Evolutionary conservation across 2,329 filamentous ascomycete species (phyloP).

Genomic region (Aureobasidium leucospermi): DNA sequence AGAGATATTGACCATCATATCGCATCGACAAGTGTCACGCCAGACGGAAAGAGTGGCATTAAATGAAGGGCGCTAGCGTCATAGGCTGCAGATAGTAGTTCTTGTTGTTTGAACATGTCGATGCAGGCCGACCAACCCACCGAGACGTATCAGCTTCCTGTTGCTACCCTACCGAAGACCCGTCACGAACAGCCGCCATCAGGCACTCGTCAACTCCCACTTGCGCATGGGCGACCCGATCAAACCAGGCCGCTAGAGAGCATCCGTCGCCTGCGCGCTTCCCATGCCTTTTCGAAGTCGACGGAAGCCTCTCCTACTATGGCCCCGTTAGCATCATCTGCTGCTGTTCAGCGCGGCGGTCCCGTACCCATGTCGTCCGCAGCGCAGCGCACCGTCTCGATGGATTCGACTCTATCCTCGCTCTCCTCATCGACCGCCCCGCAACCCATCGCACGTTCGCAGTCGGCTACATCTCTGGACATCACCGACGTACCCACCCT

Average conservation of each 20-base stretch:
- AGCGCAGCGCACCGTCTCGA: slow-evolving; percentile 70
- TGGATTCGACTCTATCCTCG: slow-evolving; percentile 82
- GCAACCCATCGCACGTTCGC: slow-evolving; percentile 52
- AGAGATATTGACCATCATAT: not conserved
- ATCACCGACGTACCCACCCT: slow-evolving; percentile 70
- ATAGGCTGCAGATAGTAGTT: not conserved
- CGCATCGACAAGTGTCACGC: not conserved
- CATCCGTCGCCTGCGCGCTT: slow-evolving; percentile 1
- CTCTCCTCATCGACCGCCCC: slow-evolving; percentile 43
- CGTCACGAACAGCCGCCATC: not conserved
- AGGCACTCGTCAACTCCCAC: not conserved
- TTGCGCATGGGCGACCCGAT: not conserved
- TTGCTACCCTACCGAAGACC: not conserved
- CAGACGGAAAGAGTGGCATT: not conserved
- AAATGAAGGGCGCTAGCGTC: slow-evolving; percentile 11
- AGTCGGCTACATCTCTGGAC: slow-evolving; percentile 50
- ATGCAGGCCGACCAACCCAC: not conserved
- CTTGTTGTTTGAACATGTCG: not conserved
- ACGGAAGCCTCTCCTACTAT: not conserved
- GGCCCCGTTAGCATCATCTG: not conserved
- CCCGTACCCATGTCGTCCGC: not conserved
- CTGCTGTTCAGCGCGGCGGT: not conserved
- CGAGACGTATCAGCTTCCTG: slow-evolving; percentile 1
- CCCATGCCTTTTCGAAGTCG: not conserved
- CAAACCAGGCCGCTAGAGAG: slow-evolving; percentile 4